Base-by-base conservation (phyloP, 805 yeast genomes). In the Starmerella ratchasimensis region DNA sequence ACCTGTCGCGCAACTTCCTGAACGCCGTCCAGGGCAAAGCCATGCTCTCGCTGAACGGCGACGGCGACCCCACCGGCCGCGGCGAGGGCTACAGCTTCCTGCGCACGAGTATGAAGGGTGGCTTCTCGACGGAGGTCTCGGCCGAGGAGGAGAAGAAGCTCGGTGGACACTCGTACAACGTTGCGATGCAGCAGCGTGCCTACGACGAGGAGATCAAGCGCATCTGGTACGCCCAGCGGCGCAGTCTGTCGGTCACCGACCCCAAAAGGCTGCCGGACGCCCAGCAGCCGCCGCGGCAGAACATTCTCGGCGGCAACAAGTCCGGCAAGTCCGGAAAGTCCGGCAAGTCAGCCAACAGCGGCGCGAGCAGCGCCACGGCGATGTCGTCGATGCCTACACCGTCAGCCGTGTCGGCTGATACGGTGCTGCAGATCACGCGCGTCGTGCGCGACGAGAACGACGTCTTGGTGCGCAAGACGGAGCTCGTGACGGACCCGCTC, bases 11-110 rank as follows among this genome's bases (percentile, higher is more conserved):
- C 43, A 90, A 90, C 57, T 90, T 90, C 53, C 74, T 86, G 38
- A 81, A 76, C 56, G 90, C 97, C 2, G 84, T 94, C 18, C 97
- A 86, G 55, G 93, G 95, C 38, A 86, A 93, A 52, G 93, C 96
- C 0, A 90, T 90, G 96, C 67, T 90, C 30, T 95, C 84, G 53
- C 71, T 90, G 19, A 82, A 82, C 54, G 95, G 95, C 11, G 86
- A 77, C 37, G 97, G 97, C 34, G 97, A 90, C 56, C 93, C 94
- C 1, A 75, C 94, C 0, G 94, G 93, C 18, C 73, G 80, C 45
- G 90, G 94, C 2, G 80, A 82, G 46, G 94, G 88, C 0, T 80
- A 80, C 47, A 82, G 94, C 8, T 80, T 88, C 47, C 65, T 86
- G 49, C 71, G 86, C 47, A 80, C 95, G 0, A 82, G 96, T 0